phyloP scores from a whole-genome alignment of 306 rosid species.

The Acmispon strigosus region DNA sequence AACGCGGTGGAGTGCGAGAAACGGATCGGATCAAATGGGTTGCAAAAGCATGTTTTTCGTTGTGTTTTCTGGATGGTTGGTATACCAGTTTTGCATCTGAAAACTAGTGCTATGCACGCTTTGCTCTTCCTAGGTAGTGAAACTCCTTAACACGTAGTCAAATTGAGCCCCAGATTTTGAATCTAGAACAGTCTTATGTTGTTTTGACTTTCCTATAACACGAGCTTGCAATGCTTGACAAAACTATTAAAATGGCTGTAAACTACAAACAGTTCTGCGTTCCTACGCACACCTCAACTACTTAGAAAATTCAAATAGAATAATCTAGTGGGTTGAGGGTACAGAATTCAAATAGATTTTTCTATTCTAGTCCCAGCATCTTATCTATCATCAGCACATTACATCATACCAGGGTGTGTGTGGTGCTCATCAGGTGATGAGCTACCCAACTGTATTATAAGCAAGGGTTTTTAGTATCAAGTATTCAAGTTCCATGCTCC shows the following conservation, averaged over 20 bases:
- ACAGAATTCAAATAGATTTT: background rate
- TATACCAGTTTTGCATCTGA: background rate
- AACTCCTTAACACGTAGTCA: background rate
- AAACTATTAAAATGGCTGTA: background rate
- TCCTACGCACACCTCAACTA: background rate
- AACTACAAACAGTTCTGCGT: background rate
- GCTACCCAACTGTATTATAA: no score
- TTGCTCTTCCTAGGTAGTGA: background rate
- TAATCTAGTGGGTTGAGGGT: background rate
- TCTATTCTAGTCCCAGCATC: background rate
- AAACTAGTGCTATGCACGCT: background rate
- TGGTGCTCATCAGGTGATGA: slow-evolving; percentile 55
- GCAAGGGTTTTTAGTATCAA: background rate
- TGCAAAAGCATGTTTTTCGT: slow-evolving; percentile 10
- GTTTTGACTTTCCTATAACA: background rate
- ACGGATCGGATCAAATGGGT: background rate
- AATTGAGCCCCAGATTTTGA: background rate
- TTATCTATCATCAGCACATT: background rate
- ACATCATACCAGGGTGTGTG: background rate
- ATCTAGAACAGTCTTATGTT: background rate
- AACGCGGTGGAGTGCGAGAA: background rate
- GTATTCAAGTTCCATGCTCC: background rate
- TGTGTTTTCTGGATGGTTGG: background rate
- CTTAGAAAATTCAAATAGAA: background rate
- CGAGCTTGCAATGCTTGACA: background rate